Evolutionary conservation across 345 rosid species (phyloP), one percentile per base, ranked within the genome.

Genomic region (Alliaria petiolata): DNA sequence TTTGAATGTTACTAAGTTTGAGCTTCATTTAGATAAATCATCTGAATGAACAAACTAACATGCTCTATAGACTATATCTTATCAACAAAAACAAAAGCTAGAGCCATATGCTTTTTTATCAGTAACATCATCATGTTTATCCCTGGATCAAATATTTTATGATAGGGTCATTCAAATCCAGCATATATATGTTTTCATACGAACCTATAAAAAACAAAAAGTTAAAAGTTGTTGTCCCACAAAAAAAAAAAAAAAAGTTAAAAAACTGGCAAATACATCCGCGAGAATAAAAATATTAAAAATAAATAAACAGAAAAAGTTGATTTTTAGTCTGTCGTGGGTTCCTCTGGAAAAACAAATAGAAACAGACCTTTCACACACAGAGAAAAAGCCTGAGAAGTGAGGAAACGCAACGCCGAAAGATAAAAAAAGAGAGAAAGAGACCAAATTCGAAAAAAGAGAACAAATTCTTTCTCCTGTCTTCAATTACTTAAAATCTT

Each of bases 381-480:
- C 28, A 57, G 70, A 45, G n/a, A n/a, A n/a, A 53, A 45, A 49
- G 65, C 25, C 59, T 33, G 44, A 42, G 62, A 40, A 51, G 33
- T 28, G 17, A 55, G n/a, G n/a, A n/a, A n/a, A n/a, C n/a, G n/a
- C n/a, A n/a, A 36, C 58, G 28, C 71, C 65, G n/a, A 56, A 44
- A 63, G 71, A 42, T 9, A 28, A 38, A 45, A n/a, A 4, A 28
- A 28, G 43, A 13, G 7, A 65, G 26, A 65, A 19, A 72, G 70
- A 43, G 36, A n/a, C 59, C 52, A 74, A 49, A 73, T 50, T 58
- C 71, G 65, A 55, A 35, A 70, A 59, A 1, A 54, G 4, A 50
- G 69, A 62, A 60, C 7, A 42, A 42, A 59, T 74, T 74, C 72
- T n/a, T 43, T 47, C 33, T 33, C 38, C 6, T 55, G 12, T 49